Percentiles rank a stretch among this genome's conserved stretches.
These are phyloP conservation scores for Stagonosporopsis vannaccii DNA, from an alignment of 2,329 filamentous ascomycete genomes.

Conservation along the genomic window DNA sequence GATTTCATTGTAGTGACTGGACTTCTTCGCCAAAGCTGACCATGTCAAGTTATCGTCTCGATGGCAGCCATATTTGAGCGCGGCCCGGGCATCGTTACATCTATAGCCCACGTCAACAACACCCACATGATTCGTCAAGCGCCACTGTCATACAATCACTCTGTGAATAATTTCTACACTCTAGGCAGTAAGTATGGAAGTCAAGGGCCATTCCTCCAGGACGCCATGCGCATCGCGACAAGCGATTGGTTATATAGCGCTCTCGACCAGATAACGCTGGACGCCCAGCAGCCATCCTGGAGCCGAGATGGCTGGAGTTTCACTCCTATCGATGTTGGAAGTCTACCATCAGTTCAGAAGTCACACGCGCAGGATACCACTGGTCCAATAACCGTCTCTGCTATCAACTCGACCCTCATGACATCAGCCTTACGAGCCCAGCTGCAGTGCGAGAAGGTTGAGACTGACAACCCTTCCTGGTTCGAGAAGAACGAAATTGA, in stretches of 20 bases:
- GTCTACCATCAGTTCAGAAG: background rate
- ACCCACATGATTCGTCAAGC: background rate
- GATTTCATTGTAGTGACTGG: no score
- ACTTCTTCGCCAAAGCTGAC: no score
- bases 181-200: background rate
- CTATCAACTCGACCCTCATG: background rate
- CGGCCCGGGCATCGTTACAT: background rate
- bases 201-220: background rate
- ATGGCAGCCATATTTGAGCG: conserved; percentile 17
- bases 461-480: background rate
- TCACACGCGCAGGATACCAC: background rate
- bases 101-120: background rate
- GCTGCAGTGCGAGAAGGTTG: background rate
- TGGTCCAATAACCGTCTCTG: background rate
- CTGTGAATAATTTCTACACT: background rate
- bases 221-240: background rate
- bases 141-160: background rate
- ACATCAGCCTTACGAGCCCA: background rate
- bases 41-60: conserved; percentile 6
- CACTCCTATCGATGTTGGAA: conserved; percentile 4
- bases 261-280: conserved; percentile 9
- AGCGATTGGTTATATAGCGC: conserved; percentile 16
- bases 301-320: conserved; percentile 15
- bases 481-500: background rate
- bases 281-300: conserved; percentile 4